phyloP scores from a whole-genome alignment of 2,329 filamentous ascomycete species.

The Talaromyces sp. region DNA sequence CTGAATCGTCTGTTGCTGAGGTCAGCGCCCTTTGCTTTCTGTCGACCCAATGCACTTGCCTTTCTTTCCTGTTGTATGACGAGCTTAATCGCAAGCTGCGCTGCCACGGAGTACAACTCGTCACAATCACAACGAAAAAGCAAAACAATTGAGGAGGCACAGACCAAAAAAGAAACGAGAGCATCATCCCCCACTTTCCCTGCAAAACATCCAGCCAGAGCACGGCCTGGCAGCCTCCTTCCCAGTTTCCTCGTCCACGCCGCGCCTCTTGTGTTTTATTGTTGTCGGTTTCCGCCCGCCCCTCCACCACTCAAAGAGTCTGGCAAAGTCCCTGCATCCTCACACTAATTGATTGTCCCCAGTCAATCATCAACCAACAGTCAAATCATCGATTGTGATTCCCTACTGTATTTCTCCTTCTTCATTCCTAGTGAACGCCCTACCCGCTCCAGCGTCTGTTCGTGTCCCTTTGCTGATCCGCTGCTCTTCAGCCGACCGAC shows the following conservation, averaged over 20 bases:
- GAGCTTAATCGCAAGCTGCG: neutral
- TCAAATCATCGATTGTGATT: neutral
- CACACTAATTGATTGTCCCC: neutral
- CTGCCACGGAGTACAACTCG: neutral
- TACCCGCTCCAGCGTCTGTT: conserved; percentile 9
- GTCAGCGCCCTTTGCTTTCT: neutral
- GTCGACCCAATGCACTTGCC: no score
- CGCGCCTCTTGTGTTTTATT: neutral
- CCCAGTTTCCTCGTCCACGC: neutral
- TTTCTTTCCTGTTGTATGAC: neutral
- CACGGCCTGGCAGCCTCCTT: conserved; percentile 4
- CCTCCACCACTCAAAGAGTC: conserved; percentile 7
- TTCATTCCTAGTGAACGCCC: conserved; percentile 3
- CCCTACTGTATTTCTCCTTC: neutral
- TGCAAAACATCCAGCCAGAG: conserved; percentile 5
- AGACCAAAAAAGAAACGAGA: neutral
- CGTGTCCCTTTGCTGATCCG: neutral
- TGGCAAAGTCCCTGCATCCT: conserved; percentile 10
- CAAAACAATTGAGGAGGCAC: neutral
- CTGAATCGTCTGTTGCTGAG: neutral
- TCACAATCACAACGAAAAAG: neutral
- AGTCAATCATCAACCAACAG: neutral
- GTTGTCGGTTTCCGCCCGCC: conserved; percentile 2
- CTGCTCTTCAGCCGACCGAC: conserved; percentile 8
- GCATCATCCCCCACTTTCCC: neutral